These are phyloP conservation scores for Venturiaceae sp. DNA, from an alignment of 2,329 filamentous ascomycete genomes.

Conservation along the genomic window DNA sequence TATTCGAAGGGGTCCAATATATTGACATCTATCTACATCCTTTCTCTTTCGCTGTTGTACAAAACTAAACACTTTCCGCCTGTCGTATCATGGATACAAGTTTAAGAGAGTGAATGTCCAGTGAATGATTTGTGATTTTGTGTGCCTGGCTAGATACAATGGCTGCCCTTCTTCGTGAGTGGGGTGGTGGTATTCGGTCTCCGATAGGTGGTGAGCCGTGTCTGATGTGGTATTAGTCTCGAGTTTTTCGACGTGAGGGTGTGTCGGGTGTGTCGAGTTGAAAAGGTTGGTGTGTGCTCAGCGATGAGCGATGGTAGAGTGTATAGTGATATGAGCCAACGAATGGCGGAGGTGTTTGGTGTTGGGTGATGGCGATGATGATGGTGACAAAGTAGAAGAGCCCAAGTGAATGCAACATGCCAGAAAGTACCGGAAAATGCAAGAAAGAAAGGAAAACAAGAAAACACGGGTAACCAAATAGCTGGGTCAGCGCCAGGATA, in stretches of 20 bases:
- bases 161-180: neutral
- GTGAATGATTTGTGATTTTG: no score
- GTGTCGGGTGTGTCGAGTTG: neutral
- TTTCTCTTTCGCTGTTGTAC: no score
- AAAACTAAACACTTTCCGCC: no score
- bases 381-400: neutral
- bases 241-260: no score
- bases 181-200: neutral
- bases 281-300: neutral
- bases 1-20: no score
- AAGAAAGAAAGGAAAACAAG: neutral
- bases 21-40: no score
- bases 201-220: neutral
- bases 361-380: no score
- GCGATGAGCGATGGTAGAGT: neutral
- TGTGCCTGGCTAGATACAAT: no score
- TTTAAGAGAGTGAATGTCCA: no score
- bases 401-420: neutral
- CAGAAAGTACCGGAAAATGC: no score
- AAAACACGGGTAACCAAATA: neutral
- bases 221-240: neutral
- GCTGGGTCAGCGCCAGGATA: no score
- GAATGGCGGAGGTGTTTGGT: neutral
- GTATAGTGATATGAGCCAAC: neutral
- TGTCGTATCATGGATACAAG: no score